Evolutionary conservation across 148 eudicot species (phyloP).

Genomic region (Polygonum maritimum): DNA sequence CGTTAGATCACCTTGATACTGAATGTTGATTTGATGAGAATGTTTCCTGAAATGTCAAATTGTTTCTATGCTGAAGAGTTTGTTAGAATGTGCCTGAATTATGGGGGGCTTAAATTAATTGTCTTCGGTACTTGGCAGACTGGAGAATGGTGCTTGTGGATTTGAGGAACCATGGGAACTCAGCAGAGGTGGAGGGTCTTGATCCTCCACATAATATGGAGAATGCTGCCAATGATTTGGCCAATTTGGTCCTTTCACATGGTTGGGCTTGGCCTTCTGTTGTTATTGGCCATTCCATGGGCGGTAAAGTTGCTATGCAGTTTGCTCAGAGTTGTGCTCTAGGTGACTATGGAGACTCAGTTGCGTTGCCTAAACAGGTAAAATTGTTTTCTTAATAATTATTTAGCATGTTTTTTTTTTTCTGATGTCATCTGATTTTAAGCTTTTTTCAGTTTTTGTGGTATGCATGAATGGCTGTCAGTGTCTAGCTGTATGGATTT

Average conservation of each 20-base stretch:
- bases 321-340: slow-evolving; percentile 55
- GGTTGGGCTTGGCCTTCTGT: slow-evolving; percentile 96
- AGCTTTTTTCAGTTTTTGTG: neutral
- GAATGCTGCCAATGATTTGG: slow-evolving; percentile 88
- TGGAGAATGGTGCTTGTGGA: slow-evolving; percentile 90
- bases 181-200: slow-evolving; percentile 55
- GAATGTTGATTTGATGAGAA: neutral
- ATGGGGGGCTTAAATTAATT: neutral
- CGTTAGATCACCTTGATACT: neutral
- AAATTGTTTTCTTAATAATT: neutral
- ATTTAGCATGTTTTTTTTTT: neutral
- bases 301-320: slow-evolving; percentile 91
- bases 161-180: slow-evolving; percentile 82
- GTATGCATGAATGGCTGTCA: neutral
- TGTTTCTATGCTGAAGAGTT: neutral
- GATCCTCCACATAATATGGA: slow-evolving; percentile 66
- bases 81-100: neutral
- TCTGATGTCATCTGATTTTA: neutral
- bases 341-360: slow-evolving; percentile 59
- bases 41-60: neutral
- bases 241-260: slow-evolving; percentile 54
- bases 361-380: slow-evolving; percentile 83
- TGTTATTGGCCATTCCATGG: slow-evolving; percentile 91
- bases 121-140: slow-evolving; percentile 22
- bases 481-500: neutral